Evolutionary conservation across 2,329 filamentous ascomycete genomes (phyloP), one percentile per base, ranked within the genome.

Genomic region (Colletotrichum shisoi): DNA sequence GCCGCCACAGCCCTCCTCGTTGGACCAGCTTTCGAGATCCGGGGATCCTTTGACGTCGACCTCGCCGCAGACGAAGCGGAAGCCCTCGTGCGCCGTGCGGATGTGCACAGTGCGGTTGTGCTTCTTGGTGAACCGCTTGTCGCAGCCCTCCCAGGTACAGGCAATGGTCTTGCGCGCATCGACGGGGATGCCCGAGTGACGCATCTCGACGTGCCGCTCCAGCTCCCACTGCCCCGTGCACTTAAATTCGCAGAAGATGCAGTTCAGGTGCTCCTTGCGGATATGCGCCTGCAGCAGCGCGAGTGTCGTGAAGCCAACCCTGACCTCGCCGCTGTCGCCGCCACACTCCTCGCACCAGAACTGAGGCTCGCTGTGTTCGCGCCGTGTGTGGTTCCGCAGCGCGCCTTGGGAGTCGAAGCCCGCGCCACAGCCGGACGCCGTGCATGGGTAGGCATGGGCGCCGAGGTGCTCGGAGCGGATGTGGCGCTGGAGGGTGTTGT

Each of bases 71-170:
- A 92, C 82, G 74, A 92, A 97, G 11, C 88, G 88, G 71, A 88
- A 81, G 19, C 92, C 90, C 71, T 93, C 85, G 74, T 97, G 94
- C 0, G 90, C 89, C 12, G 87, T 89, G 64, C 90, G 89, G 62
- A 94, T 82, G 74, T 98, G 94, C 0, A 89, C 87, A 17, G 89
- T 91, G 58, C 96, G 83, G 72, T 97, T 97, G n/a, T 90, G 90
- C 69, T 86, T 88, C 74, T 91, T 91, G 19, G 92, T 94, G 77
- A 97, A 97, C 61, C 83, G 87, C 74, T 91, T 92, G 62, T 80
- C 82, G 76, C 94, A 97, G 24, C 85, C 89, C 0, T 83, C 79
- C 73, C 89, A 84, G 0, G 87, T 84, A 75, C 94, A 97, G 1
- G 80, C 76, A 57, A 90, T 87, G 0, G 83, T 87, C 76, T 88